A percentile compares a stretch with the other conserved stretches of the same genome.
Evolutionary conservation across 257 asterid genomes (phyloP).

Genomic region (Echium plantagineum): DNA sequence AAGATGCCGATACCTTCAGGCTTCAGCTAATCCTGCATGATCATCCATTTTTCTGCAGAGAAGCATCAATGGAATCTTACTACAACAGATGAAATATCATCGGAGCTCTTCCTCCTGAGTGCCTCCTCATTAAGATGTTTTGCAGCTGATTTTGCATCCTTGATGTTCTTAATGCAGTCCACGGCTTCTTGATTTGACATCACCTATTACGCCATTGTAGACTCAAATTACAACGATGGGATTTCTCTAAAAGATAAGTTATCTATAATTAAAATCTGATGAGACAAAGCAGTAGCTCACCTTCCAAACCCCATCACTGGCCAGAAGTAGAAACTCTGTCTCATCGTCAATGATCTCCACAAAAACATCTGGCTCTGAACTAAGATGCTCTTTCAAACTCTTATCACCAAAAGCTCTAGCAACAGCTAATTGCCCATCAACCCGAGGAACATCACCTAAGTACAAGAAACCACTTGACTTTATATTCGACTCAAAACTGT

Average conservation of each 20-base stretch:
- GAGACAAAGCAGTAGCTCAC: conserved; percentile 23
- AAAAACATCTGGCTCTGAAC: conserved; percentile 69
- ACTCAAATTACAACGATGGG: too few species aligned
- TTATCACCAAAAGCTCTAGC: conserved; percentile 98
- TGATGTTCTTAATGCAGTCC: conserved; percentile 46
- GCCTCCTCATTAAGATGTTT: conserved; percentile 64
- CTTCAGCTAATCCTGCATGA: neutral
- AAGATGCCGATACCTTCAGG: neutral
- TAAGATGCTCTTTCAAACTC: conserved; percentile 74
- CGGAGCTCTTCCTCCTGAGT: conserved; percentile 52
- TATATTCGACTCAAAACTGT: neutral
- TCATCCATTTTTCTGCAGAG: neutral
- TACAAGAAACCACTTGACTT: neutral
- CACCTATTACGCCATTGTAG: neutral
- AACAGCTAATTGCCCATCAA: conserved; percentile 87
- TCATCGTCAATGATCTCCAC: conserved; percentile 53
- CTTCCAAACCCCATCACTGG: conserved; percentile 97
- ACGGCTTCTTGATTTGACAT: conserved; percentile 93
- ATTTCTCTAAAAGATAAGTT: neutral
- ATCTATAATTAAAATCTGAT: too few species aligned
- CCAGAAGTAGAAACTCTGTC: conserved; percentile 63
- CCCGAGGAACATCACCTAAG: conserved; percentile 87
- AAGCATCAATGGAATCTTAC: conserved; percentile 51
- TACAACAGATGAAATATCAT: conserved; percentile 66
- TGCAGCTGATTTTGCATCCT: conserved; percentile 65